Evolutionary conservation across 495 filamentous ascomycete genomes (phyloP).

Genomic region (Hyaloscypha finlandica): DNA sequence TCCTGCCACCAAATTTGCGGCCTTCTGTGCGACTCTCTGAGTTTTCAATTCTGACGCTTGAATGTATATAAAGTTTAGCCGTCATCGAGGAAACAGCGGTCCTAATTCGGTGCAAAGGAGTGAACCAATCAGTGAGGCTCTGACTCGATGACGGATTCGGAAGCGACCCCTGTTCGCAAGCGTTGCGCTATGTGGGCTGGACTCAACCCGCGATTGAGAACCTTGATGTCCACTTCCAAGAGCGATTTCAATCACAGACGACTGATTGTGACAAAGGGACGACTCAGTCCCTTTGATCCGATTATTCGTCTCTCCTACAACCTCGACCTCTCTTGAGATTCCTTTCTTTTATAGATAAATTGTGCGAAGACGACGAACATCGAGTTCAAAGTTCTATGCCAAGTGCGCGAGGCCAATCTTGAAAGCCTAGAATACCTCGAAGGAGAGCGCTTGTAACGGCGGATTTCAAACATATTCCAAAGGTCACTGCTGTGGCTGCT

Average conservation of each 20-base stretch:
- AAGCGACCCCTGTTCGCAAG: not conserved
- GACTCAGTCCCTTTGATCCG: not conserved
- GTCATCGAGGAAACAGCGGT: not conserved
- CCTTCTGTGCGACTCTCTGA: not conserved
- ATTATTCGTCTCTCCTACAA: not conserved
- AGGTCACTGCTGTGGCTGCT: not conserved
- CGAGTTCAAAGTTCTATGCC: not conserved
- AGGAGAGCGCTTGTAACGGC: not conserved
- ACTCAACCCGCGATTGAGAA: not conserved
- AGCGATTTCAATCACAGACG: not conserved
- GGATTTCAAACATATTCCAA: not conserved
- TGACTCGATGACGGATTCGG: not conserved
- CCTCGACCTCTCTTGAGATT: not conserved
- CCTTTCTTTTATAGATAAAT: not conserved
- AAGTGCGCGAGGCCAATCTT: not conserved
- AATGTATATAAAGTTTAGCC: not conserved
- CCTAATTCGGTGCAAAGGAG: not conserved
- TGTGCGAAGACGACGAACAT: not conserved
- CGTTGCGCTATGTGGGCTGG: conserved; percentile 1
- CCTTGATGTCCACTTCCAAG: conserved; percentile 19
- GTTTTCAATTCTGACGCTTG: not conserved
- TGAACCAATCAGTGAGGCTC: not conserved
- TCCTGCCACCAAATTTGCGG: not conserved
- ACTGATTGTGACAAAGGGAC: not conserved
- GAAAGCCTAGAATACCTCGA: not conserved